Evolutionary conservation across 805 yeast species (phyloP), one percentile per base, ranked within the genome.

Genomic region (Lipomyces mesembrius): DNA sequence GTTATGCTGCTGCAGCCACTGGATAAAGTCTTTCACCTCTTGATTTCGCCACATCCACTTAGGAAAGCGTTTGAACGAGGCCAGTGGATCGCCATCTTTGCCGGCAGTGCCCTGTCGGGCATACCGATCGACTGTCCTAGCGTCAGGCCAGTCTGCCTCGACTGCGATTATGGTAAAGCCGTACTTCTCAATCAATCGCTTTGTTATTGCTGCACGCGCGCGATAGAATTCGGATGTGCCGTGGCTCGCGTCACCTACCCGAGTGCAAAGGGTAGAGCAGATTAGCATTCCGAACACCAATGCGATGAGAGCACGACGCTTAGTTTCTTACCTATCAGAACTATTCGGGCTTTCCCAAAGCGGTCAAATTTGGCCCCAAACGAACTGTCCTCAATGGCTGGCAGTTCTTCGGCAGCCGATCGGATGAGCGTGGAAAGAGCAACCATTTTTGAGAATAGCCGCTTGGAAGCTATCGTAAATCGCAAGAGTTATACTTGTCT

Each of bases 141-240:
- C 59, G 27, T 56, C 59, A 20, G 59, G 59, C 59, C 59, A 56
- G 46, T 56, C 59, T 27, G 59, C 59, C 59, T 56, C 59, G 25
- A 37, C 59, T 56, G 59, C 59, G 25, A 56, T 22, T 17, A 56
- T 32, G 49, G 22, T 56, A 20, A 56, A 32, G 27, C 59, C 34
- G 4, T 56, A n/a, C 25, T 56, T 29, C 25, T 56, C 46, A 20
- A 56, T 56, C 39, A 56, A 20, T 34, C 46, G 46, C 46, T 56
- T 32, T 9, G 59, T 56, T 17, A 56, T 56, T 22, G 39, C 46
- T 32, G 59, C 59, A 7, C 59, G 59, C 14, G 59, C 59, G 17
- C 27, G 11, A 20, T 56, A 56, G 46, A 56, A 56, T 27, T 56
- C 37, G 4, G 59, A 56, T 9, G 59, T 56, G n/a, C 59, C 59